Evolutionary conservation across 345 rosid species (phyloP).

Genomic region (Citrus australasica): DNA sequence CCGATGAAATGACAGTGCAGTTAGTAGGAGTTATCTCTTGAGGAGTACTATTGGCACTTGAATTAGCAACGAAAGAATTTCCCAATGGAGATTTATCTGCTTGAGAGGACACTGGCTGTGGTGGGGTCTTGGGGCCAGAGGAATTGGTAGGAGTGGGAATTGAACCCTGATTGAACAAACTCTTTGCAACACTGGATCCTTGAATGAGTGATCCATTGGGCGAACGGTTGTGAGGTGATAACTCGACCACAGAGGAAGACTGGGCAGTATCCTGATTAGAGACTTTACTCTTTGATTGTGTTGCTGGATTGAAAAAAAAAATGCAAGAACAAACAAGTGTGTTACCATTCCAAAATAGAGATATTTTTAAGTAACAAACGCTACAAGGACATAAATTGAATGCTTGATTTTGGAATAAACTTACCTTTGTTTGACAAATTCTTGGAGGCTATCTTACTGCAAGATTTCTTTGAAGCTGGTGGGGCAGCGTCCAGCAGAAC

Average conservation of each 20-base stretch:
- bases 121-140: conserved; percentile 59
- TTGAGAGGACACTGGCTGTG: conserved; percentile 37
- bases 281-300: conserved; percentile 16
- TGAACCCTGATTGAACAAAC: conserved; percentile 54
- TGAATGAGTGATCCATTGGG: conserved; percentile 12
- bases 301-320: background rate
- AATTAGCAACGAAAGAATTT: conserved; percentile 25
- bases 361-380: background rate
- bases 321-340: background rate
- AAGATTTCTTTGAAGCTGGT: conserved; percentile 42
- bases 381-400: background rate
- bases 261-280: conserved; percentile 17
- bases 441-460: conserved; percentile 26
- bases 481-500: conserved; percentile 27
- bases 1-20: conserved; percentile 65
- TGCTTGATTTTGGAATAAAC: conserved; percentile 3
- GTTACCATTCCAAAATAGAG: background rate
- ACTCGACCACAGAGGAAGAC: conserved; percentile 19
- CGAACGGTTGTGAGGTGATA: conserved; percentile 15
- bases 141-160: conserved; percentile 40
- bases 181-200: conserved; percentile 59
- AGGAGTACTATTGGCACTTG: conserved; percentile 38
- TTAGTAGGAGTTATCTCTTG: conserved; percentile 51
- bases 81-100: conserved; percentile 40
- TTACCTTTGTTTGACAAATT: conserved; percentile 40